These are phyloP conservation scores for Ploettnerulaceae sp. DNA, from an alignment of 2,329 filamentous ascomycete species.

Conservation along the genomic window DNA sequence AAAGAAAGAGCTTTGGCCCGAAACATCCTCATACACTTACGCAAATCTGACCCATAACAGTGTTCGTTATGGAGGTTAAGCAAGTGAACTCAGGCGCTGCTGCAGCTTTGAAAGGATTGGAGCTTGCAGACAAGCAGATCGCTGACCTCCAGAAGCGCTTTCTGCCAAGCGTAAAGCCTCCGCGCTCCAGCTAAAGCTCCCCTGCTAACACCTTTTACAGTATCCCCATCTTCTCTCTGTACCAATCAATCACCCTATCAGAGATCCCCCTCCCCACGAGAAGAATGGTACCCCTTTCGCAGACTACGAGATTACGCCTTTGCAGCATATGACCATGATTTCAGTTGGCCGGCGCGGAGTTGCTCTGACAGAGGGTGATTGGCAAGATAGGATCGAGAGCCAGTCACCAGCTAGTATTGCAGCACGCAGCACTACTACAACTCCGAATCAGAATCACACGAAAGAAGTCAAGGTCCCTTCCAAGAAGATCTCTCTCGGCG, in stretches of 20 bases:
- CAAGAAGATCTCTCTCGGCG: conserved; percentile 31
- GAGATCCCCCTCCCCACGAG: conserved; percentile 26
- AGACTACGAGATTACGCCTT: conserved; percentile 27
- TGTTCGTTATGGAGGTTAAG: conserved; percentile 8
- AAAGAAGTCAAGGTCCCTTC: conserved; percentile 26
- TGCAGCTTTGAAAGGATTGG: conserved; percentile 14
- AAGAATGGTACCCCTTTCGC: conserved; percentile 30
- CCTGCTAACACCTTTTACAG: conserved; percentile 20
- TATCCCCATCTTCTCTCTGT: conserved; percentile 30
- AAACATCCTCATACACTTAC: neutral
- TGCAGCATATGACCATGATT: conserved; percentile 34
- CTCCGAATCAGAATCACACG: conserved; percentile 27
- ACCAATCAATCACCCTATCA: conserved; percentile 22
- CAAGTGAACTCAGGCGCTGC: conserved; percentile 3
- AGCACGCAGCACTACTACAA: conserved; percentile 28
- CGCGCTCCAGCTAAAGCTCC: neutral
- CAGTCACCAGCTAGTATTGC: conserved; percentile 23
- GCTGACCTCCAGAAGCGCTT: conserved; percentile 20
- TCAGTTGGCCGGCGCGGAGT: conserved; percentile 27
- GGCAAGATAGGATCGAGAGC: conserved; percentile 27
- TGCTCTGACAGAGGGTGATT: conserved; percentile 25
- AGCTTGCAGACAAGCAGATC: conserved; percentile 25
- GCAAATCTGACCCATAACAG: neutral
- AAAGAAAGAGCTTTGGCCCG: neutral
- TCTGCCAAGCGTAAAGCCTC: conserved; percentile 26